Conservation (phyloP, 805 yeast genomes). For the Lipomyces sp. region DNA sequence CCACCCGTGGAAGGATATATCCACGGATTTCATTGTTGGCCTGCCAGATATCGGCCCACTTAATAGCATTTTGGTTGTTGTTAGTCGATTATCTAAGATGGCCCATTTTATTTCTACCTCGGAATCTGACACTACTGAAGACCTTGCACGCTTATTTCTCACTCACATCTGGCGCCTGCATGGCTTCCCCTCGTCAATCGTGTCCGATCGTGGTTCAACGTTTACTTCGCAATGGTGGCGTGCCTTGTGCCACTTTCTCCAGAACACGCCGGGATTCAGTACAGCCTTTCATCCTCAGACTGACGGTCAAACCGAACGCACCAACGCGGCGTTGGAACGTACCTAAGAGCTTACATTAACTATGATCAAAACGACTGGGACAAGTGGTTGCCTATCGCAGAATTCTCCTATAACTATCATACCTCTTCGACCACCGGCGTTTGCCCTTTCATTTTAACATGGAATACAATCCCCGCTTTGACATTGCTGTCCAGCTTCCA, state of each 20-base stretch:
- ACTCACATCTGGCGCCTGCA: conserved; percentile 30
- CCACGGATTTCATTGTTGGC: conserved; percentile 37
- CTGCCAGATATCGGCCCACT: conserved; percentile 22
- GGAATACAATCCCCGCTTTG: too few species aligned
- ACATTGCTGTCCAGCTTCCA: too few species aligned
- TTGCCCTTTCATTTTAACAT: too few species aligned
- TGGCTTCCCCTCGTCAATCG: conserved; percentile 29
- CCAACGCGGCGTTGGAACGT: conserved; percentile 7
- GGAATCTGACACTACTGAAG: conserved; percentile 26
- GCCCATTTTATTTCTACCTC: too few species aligned
- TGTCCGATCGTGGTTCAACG: conserved; percentile 32
- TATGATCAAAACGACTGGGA: conserved; percentile 4
- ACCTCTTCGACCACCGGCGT: not conserved
- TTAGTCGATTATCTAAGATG: conserved; percentile 34
- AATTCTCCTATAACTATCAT: not conserved
- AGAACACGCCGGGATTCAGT: not conserved
- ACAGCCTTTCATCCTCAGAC: conserved; percentile 15
- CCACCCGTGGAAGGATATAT: conserved; percentile 21
- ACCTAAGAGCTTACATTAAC: conserved; percentile 1
- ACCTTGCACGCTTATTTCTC: conserved; percentile 25
- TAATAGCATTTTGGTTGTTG: conserved; percentile 35
- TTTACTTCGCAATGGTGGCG: conserved; percentile 7
- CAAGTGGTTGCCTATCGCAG: conserved; percentile 3
- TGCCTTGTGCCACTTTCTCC: not conserved
- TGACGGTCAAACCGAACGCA: conserved; percentile 19